phyloP scores from a whole-genome alignment of 768 basidiomycete genomes.

The Termitomyces sp. region DNA sequence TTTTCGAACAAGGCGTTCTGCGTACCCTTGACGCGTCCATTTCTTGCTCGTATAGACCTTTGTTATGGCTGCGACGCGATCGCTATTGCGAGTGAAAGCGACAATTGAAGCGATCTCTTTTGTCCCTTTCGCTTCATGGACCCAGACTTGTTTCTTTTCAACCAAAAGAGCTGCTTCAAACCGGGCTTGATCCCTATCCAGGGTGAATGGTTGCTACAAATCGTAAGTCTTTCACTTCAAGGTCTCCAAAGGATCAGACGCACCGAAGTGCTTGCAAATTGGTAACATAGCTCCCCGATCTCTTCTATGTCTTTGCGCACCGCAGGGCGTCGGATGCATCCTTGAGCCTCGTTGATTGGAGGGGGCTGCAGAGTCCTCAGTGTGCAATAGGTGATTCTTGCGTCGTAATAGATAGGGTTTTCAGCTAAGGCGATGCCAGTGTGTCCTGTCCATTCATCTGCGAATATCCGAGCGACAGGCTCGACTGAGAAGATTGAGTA shows the following conservation, averaged over 20 bases:
- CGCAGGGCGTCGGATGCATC: constrained; percentile 41
- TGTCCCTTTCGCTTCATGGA: constrained; percentile 39
- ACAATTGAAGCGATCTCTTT: constrained; percentile 56
- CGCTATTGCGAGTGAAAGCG: constrained; percentile 59
- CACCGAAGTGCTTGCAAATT: constrained; percentile 58
- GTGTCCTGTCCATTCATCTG: constrained; percentile 37
- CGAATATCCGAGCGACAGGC: constrained; percentile 39
- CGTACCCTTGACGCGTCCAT: constrained; percentile 52
- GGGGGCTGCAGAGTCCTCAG: constrained; percentile 26
- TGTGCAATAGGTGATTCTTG: constrained; percentile 55
- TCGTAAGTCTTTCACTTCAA: not conserved
- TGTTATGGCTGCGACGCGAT: constrained; percentile 55
- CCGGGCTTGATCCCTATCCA: constrained; percentile 35
- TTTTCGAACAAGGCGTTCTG: constrained; percentile 52
- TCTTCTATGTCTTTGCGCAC: constrained; percentile 24
- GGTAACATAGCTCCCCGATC: constrained; percentile 44
- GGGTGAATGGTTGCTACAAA: constrained; percentile 44
- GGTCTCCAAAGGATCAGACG: constrained; percentile 15
- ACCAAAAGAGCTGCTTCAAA: constrained; percentile 51
- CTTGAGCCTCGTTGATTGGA: constrained; percentile 16
- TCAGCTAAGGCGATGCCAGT: constrained; percentile 33
- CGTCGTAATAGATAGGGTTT: constrained; percentile 54
- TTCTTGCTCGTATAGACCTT: constrained; percentile 61
- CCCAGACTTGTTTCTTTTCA: constrained; percentile 46
- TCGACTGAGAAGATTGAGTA: constrained; percentile 66